A percentile compares a stretch with the other conserved stretches of the same genome.
These are phyloP conservation scores for Auriculariales sp. DNA, from an alignment of 768 basidiomycete species.

Conservation along the genomic window DNA sequence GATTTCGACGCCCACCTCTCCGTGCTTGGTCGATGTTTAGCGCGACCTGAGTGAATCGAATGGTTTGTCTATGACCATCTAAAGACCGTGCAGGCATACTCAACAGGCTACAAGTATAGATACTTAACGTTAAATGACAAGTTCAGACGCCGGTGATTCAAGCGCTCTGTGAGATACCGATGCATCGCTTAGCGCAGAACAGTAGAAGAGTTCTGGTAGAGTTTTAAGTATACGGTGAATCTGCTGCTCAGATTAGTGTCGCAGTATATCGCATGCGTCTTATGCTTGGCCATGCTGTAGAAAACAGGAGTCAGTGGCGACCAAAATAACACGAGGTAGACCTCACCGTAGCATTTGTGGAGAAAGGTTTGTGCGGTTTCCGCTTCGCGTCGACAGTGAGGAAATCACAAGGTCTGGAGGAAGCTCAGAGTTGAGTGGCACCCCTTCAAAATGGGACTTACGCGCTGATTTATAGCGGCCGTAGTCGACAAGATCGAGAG, in stretches of 20 bases:
- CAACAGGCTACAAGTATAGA: neutral
- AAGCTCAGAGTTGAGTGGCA: neutral
- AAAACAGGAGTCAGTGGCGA: neutral
- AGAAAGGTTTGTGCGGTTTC: conserved; percentile 48
- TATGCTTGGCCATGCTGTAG: conserved; percentile 62
- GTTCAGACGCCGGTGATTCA: neutral
- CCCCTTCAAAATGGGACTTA: conserved; percentile 19
- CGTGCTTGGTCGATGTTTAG: too few species aligned
- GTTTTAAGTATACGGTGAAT: conserved; percentile 54
- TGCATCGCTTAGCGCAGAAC: conserved; percentile 82
- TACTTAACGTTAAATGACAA: neutral
- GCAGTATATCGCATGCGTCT: conserved; percentile 66
- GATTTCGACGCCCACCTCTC: too few species aligned
- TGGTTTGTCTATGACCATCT: conserved; percentile 52
- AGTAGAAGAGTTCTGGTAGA: conserved; percentile 75
- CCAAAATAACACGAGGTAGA: too few species aligned
- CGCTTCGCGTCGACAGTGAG: conserved; percentile 57
- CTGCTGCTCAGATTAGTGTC: conserved; percentile 56
- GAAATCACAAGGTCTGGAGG: conserved; percentile 45
- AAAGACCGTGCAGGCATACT: conserved; percentile 1
- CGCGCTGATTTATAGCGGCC: conserved; percentile 47
- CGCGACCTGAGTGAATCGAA: conserved; percentile 45
- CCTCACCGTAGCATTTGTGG: conserved; percentile 65
- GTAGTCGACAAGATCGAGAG: conserved; percentile 72
- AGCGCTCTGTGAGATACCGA: conserved; percentile 42